These are phyloP conservation scores for Eucalyptus pauciflora DNA, from an alignment of 345 rosid genomes.

Conservation along the genomic window DNA sequence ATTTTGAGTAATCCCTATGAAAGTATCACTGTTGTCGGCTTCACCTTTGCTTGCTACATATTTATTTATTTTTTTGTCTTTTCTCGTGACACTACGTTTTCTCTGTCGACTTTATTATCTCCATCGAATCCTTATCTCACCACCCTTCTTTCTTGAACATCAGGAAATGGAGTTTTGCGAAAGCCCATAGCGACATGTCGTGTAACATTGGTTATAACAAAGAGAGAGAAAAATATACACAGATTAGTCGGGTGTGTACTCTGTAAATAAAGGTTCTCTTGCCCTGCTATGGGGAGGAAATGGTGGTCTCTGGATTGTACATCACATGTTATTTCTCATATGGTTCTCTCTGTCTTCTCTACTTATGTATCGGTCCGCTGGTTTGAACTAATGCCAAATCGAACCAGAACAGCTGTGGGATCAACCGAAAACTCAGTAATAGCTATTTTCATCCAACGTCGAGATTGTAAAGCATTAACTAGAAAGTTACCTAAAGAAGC, in stretches of 20 bases:
- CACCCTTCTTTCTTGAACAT: neutral
- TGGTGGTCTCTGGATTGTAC: neutral
- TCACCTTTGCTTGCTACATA: neutral
- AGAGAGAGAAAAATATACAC: neutral
- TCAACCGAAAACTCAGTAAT: neutral
- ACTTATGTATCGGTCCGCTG: neutral
- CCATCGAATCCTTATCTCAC: neutral
- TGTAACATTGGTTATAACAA: neutral
- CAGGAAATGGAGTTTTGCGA: conserved; percentile 2
- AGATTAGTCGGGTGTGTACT: neutral
- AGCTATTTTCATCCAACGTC: neutral
- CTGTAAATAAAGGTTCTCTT: neutral
- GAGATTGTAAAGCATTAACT: neutral
- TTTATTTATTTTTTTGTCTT: neutral
- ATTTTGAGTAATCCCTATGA: neutral
- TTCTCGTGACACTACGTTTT: neutral
- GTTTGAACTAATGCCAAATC: neutral
- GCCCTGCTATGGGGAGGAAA: neutral
- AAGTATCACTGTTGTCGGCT: neutral
- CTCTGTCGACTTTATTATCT: neutral
- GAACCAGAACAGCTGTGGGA: neutral
- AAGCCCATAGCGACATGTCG: neutral
- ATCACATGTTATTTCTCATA: neutral
- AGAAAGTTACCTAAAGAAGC: neutral
- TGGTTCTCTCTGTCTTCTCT: neutral